Percentiles rank a stretch among this genome's conserved stretches.
Evolutionary conservation across 176 grass and related monocot genomes (phyloP).

Genomic region (Avena eriantha): DNA sequence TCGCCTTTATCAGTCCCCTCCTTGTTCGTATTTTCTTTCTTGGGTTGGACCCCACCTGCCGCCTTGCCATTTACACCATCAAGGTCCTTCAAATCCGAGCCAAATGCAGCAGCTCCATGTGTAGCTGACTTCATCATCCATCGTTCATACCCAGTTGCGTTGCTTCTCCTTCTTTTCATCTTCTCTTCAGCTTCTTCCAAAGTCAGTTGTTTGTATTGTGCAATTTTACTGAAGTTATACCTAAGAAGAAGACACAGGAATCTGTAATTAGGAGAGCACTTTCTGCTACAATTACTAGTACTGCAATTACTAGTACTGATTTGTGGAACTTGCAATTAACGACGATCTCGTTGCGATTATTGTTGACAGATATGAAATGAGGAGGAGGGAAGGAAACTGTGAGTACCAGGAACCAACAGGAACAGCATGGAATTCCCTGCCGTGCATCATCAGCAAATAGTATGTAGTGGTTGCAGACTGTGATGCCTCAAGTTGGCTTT

Average conservation of each 20-base stretch:
- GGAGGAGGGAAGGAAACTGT: slow-evolving; percentile 22
- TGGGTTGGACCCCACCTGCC: slow-evolving; percentile 41
- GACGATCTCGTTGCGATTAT: not conserved
- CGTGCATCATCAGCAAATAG: slow-evolving; percentile 67
- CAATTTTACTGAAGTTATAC: slow-evolving; percentile 88
- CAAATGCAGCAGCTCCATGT: slow-evolving; percentile 84
- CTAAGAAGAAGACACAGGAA: slow-evolving; percentile 39
- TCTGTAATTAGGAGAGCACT: slow-evolving; percentile 4
- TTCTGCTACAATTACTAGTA: not conserved
- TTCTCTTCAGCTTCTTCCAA: slow-evolving; percentile 93
- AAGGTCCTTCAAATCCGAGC: slow-evolving; percentile 54
- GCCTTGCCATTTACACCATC: slow-evolving; percentile 36
- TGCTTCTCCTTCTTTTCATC: slow-evolving; percentile 73
- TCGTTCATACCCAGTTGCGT: slow-evolving; percentile 77
- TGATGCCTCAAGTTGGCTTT: slow-evolving; percentile 68
- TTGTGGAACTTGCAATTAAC: not conserved
- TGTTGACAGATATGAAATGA: slow-evolving; percentile 23
- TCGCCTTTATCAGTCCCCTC: slow-evolving; percentile 66
- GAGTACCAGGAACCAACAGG: slow-evolving; percentile 81
- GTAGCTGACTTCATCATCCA: slow-evolving; percentile 89
- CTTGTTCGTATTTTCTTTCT: slow-evolving; percentile 60
- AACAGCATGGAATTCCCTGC: slow-evolving; percentile 70
- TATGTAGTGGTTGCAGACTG: slow-evolving; percentile 69
- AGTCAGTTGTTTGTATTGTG: slow-evolving; percentile 90
- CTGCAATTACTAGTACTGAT: too few species aligned